phyloP scores from a whole-genome alignment of 352 stramenopile genomes.

The Pythium vanterpoolii region DNA sequence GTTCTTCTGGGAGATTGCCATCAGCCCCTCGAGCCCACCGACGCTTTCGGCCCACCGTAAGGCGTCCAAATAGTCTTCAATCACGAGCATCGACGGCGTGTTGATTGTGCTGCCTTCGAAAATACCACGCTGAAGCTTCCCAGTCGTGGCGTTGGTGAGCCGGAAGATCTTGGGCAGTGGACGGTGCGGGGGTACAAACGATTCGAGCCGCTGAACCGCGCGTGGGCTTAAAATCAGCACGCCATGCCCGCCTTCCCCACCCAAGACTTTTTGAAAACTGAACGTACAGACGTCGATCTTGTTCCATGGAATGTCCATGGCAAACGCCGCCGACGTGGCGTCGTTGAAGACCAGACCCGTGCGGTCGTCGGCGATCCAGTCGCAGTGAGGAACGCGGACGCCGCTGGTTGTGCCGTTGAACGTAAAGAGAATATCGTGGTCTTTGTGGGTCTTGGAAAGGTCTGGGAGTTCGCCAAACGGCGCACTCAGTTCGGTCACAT shows the following conservation, averaged over 20 bases:
- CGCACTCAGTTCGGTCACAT: constrained; percentile 93
- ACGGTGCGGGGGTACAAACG: constrained; percentile 85
- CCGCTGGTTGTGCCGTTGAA: constrained; percentile 99
- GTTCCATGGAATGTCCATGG: constrained; percentile 98
- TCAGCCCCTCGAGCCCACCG: constrained; percentile 92
- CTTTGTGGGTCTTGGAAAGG: constrained; percentile 89
- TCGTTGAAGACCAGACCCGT: constrained; percentile 97
- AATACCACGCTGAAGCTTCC: constrained; percentile 92
- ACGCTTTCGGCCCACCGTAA: constrained; percentile 95
- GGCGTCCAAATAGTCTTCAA: constrained; percentile 99
- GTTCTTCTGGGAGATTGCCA: constrained; percentile 94
- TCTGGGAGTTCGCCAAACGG: constrained; percentile 97
- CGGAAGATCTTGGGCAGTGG: constrained; percentile 99
- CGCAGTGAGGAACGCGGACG: constrained; percentile 93
- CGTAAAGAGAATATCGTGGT: constrained; percentile 98
- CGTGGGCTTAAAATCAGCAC: constrained; percentile 96
- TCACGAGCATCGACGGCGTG: constrained; percentile 98
- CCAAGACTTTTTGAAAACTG: constrained; percentile 99
- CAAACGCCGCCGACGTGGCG: constrained; percentile 97
- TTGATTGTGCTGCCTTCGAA: constrained; percentile 99
- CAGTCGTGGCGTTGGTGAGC: constrained; percentile 95
- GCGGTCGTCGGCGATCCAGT: constrained; percentile 96
- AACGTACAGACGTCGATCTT: constrained; percentile 99
- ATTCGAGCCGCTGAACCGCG: constrained; percentile 96
- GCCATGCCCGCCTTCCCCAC: constrained; percentile 97